Percentiles rank a stretch among this genome's conserved stretches.
These are phyloP conservation scores for Alternaria panax DNA, from an alignment of 2,329 filamentous ascomycete species.

Conservation along the genomic window DNA sequence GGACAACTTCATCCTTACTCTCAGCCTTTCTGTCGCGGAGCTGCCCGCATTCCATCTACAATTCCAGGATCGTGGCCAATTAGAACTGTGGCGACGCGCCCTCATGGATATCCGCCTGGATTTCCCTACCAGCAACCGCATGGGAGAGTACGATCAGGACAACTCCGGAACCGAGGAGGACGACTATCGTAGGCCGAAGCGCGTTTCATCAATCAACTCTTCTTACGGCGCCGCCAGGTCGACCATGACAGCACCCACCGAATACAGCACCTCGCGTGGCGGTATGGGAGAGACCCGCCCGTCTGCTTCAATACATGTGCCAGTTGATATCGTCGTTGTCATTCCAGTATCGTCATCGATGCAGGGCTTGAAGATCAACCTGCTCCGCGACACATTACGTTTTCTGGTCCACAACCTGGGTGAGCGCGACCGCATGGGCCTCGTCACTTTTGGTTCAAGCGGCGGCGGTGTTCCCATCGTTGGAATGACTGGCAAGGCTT, in stretches of 20 bases:
- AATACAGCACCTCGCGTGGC: constrained; percentile 76
- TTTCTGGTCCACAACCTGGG: constrained; percentile 92
- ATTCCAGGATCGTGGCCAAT: constrained; percentile 81
- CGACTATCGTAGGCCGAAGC: constrained; percentile 73
- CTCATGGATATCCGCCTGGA: constrained; percentile 81
- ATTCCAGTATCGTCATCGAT: constrained; percentile 98
- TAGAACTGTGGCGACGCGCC: constrained; percentile 90
- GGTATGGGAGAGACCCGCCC: constrained; percentile 55
- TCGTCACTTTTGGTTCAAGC: constrained; percentile 96
- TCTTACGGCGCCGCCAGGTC: constrained; percentile 84
- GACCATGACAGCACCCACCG: constrained; percentile 85
- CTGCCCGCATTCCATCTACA: constrained; percentile 92
- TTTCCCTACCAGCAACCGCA: constrained; percentile 64
- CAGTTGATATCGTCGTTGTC: constrained; percentile 93
- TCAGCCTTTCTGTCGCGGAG: constrained; percentile 90
- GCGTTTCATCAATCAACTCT: constrained; percentile 85
- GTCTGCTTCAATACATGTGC: constrained; percentile 75
- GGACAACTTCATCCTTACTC: constrained; percentile 84
- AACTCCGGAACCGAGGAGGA: constrained; percentile 88
- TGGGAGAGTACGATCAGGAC: constrained; percentile 78
- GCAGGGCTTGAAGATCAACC: constrained; percentile 98
- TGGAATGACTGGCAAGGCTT: constrained; percentile 96
- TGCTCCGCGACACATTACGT: constrained; percentile 87
- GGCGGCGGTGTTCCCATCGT: constrained; percentile 92
- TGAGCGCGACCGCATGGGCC: constrained; percentile 92